Conservation (phyloP, 768 basidiomycete genomes). For the Coprinopsis cinerea region DNA sequence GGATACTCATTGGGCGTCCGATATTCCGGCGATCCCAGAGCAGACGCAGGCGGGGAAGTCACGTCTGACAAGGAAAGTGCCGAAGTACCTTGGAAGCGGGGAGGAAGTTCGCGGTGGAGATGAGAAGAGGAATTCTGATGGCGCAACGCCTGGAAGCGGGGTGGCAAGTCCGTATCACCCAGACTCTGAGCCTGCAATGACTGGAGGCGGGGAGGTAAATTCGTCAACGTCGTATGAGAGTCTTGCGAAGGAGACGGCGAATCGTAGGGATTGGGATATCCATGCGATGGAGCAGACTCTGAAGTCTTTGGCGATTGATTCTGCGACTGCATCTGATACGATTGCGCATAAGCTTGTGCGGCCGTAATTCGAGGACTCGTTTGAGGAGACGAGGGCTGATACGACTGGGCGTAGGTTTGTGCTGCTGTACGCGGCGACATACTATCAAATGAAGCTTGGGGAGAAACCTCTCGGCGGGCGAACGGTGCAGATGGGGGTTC, state of each 20-base stretch:
- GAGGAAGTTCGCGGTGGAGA: neutral
- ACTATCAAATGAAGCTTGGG: neutral
- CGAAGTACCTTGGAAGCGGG: neutral
- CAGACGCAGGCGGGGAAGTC: neutral
- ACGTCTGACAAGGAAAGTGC: neutral
- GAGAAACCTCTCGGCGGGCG: neutral
- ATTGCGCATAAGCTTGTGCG: constrained; percentile 1
- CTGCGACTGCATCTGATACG: neutral
- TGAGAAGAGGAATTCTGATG: neutral
- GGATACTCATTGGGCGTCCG: constrained; percentile 2
- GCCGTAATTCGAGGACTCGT: neutral
- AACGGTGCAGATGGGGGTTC: neutral
- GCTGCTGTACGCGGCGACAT: neutral
- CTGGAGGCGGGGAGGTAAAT: neutral
- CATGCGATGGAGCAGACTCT: neutral
- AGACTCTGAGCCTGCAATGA: neutral
- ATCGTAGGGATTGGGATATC: neutral
- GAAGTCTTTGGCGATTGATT: neutral
- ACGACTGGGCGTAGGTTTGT: neutral
- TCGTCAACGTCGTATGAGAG: neutral
- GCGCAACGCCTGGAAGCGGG: constrained; percentile 2
- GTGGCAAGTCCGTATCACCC: neutral
- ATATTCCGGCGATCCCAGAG: neutral
- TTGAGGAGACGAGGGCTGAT: neutral
- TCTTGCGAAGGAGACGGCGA: neutral